Base-by-base conservation (phyloP, 1,139 yeast genomes). In the Arxiozyma slooffiae region DNA sequence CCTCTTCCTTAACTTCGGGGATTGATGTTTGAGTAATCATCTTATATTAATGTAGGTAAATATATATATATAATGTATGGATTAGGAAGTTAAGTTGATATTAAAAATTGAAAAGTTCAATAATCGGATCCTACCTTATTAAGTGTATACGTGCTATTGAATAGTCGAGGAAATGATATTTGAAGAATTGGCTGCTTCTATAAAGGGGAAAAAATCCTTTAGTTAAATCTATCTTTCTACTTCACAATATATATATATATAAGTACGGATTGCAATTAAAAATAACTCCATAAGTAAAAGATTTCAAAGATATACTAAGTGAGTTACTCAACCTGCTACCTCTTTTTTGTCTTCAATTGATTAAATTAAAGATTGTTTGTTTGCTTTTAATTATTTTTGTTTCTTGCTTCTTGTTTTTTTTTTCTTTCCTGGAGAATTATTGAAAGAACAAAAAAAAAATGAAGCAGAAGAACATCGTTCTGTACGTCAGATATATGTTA, bases 1-100 rank as follows among this genome's bases (percentile, higher is more conserved):
- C 71, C 38, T 68, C 74, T 59, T 80, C 85, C 55, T 73, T 71
- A 30, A 76, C 73, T 59, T 77, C 81, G 14, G 81, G 81, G 55
- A 77, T 75, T 36, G 80, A 76, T 14, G 77, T 75, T 56, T 76
- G 80, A 16, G 77, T 67, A 43, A 71, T 66, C 60, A 66, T 64
- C 5, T 16, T 38, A 11, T 14, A 16, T 11, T 30, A n/a, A 4
- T 30, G 14, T 30, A 6, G 4, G 14, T n/a, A 30, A 30, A 30
- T 4, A 14, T 4, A 30, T 30, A 30, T 16, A 3, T 16, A 30
- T 30, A 30, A n/a, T 11, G 36, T 30, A 30, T 2, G 11, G n/a
- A 14, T 30, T 30, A 30, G 36, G 17, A 39, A 11, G 7, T 21
- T 7, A 11, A 37, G 8, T 37, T 21, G 23, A 22, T 20, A 38